A percentile compares a stretch with the other conserved stretches of the same genome.
Evolutionary conservation across 495 filamentous ascomycete species (phyloP).

Genomic region (Hypoxylon lienhwacheense): DNA sequence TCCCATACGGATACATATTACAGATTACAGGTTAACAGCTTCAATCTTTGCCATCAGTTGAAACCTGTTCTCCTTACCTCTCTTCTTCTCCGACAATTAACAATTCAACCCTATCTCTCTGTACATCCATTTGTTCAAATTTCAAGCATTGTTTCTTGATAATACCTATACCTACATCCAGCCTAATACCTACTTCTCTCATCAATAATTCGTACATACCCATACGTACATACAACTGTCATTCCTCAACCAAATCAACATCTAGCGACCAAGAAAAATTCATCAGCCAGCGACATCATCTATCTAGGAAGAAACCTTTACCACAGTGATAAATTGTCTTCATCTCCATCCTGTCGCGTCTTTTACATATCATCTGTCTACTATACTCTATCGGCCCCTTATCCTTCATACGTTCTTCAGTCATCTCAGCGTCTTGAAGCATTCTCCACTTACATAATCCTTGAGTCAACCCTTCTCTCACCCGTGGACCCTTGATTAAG

Average conservation of each 20-base stretch:
- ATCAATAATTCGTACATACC: too few species aligned
- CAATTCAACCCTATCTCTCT: background rate
- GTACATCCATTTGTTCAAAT: too few species aligned
- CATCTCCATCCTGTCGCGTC: background rate
- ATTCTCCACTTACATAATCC: conserved; percentile 42
- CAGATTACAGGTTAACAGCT: too few species aligned
- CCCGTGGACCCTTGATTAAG: too few species aligned
- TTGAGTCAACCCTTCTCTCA: conserved; percentile 35
- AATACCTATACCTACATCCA: background rate
- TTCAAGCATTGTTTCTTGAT: conserved; percentile 1
- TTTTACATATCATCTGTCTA: background rate
- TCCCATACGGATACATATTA: too few species aligned
- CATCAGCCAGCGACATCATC: too few species aligned
- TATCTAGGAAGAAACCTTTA: too few species aligned
- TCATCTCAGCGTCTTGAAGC: conserved; percentile 1
- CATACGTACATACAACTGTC: too few species aligned
- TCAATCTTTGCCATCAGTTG: background rate
- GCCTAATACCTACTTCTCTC: background rate
- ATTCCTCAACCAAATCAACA: too few species aligned
- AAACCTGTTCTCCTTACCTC: background rate
- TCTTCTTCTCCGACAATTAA: background rate
- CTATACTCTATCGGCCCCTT: background rate
- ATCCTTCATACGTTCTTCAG: conserved; percentile 1
- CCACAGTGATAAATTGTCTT: too few species aligned
- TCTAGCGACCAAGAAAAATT: too few species aligned